Conservation (phyloP, 306 rosid species). For the Mimosa pudica region DNA sequence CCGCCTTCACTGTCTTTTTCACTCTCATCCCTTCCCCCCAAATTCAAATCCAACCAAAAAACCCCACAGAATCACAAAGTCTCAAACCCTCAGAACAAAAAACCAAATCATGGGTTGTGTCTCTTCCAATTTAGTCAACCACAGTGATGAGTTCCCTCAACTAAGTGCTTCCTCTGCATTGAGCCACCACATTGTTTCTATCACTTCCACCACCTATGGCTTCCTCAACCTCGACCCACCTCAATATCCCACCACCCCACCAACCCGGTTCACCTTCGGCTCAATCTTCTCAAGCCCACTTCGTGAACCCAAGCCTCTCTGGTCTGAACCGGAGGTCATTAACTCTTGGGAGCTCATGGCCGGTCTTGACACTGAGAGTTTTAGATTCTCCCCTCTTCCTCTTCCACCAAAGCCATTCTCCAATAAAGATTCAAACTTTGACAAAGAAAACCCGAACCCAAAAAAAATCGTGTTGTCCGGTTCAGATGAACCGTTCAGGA, state of each 20-base stretch:
- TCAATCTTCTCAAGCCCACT: slow-evolving; percentile 44
- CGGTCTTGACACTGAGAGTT: slow-evolving; percentile 83
- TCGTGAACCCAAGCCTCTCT: slow-evolving; percentile 46
- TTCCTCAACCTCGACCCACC: slow-evolving; percentile 81
- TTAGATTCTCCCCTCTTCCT: slow-evolving; percentile 62
- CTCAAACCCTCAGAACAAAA: background rate
- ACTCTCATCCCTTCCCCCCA: background rate
- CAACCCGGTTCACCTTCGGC: slow-evolving; percentile 52
- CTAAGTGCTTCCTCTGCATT: slow-evolving; percentile 63
- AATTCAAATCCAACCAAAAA: slow-evolving; percentile 13
- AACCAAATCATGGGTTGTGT: slow-evolving; percentile 71
- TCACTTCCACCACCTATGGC: slow-evolving; percentile 94
- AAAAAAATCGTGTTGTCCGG: slow-evolving; percentile 32
- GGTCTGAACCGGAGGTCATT: slow-evolving; percentile 60
- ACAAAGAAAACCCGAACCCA: slow-evolving; percentile 70
- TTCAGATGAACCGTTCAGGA: slow-evolving; percentile 26
- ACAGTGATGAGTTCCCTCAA: slow-evolving; percentile 71
- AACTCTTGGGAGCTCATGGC: slow-evolving; percentile 99
- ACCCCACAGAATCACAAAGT: background rate
- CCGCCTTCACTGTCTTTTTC: background rate
- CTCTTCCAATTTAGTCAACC: slow-evolving; percentile 73
- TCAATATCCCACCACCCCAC: slow-evolving; percentile 41
- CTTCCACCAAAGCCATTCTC: slow-evolving; percentile 36
- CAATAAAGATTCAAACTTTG: slow-evolving; percentile 12
- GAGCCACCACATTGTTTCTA: slow-evolving; percentile 90